These are phyloP conservation scores for Epichloe sp. DNA, from an alignment of 2,329 filamentous ascomycete genomes.

Conservation along the genomic window DNA sequence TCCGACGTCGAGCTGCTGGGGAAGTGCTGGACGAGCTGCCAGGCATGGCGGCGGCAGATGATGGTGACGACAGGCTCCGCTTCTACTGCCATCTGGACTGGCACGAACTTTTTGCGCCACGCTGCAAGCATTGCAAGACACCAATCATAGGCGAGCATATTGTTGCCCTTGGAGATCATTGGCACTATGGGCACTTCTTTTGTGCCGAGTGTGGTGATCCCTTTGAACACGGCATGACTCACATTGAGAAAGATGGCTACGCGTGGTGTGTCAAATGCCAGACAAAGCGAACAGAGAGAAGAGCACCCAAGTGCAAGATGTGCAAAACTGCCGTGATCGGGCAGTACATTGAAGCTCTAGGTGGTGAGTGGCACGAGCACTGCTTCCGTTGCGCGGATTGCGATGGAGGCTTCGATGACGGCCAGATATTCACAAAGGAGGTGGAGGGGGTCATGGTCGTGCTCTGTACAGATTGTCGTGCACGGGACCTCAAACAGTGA, in stretches of 20 bases:
- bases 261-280: constrained; percentile 94
- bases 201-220: constrained; percentile 97
- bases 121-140: constrained; percentile 92
- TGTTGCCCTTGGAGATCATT: constrained; percentile 85
- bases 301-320: constrained; percentile 74
- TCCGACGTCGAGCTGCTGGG: constrained; percentile 45
- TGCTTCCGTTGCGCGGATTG: constrained; percentile 74
- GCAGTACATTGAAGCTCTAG: constrained; percentile 77
- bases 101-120: constrained; percentile 84
- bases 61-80: constrained; percentile 59
- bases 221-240: constrained; percentile 58
- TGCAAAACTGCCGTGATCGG: constrained; percentile 79
- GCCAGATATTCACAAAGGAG: constrained; percentile 50
- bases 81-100: constrained; percentile 99
- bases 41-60: constrained; percentile 51
- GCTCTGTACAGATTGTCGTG: constrained; percentile 48
- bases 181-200: constrained; percentile 97
- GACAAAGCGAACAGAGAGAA: constrained; percentile 78
- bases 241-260: constrained; percentile 91
- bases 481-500: constrained; percentile 44
- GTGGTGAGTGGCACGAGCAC: constrained; percentile 81
- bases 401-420: constrained; percentile 47
- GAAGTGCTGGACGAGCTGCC: constrained; percentile 49
- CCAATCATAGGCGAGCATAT: constrained; percentile 93
- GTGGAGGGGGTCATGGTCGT: constrained; percentile 36